phyloP scores from a whole-genome alignment of 495 filamentous ascomycete species.

The Rusavskia elegans region DNA sequence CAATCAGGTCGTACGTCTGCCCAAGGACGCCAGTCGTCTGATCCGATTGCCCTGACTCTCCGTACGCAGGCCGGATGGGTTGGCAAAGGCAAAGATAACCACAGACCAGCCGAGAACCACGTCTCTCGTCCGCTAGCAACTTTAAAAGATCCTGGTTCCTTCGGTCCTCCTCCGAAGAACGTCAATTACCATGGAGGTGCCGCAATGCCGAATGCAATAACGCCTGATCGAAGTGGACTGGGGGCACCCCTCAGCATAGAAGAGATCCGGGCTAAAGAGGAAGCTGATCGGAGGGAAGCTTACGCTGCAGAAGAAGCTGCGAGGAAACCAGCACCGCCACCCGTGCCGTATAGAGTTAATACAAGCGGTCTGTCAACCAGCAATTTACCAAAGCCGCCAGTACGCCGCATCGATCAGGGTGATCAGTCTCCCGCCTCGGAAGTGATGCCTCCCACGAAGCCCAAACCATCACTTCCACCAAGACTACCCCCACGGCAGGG shows the following conservation, averaged over 20 bases:
- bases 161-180: conserved; percentile 74
- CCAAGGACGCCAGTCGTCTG: not conserved
- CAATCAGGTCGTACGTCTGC: conserved; percentile 35
- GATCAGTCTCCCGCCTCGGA: conserved; percentile 17
- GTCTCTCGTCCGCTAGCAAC: conserved; percentile 55
- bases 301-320: conserved; percentile 22
- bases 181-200: conserved; percentile 36
- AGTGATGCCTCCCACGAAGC: conserved; percentile 17
- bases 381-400: conserved; percentile 57
- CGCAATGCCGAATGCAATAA: conserved; percentile 29
- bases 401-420: conserved; percentile 32
- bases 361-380: conserved; percentile 55
- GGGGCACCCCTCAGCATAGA: conserved; percentile 31
- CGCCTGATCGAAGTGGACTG: conserved; percentile 30
- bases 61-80: conserved; percentile 31
- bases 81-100: conserved; percentile 34
- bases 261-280: conserved; percentile 26
- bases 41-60: not conserved
- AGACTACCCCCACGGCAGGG: conserved; percentile 56
- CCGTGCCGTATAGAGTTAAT: conserved; percentile 52
- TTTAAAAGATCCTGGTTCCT: conserved; percentile 67
- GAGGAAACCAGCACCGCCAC: conserved; percentile 32
- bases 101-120: conserved; percentile 25
- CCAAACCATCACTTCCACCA: conserved; percentile 49
- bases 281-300: conserved; percentile 20